Conservation (phyloP, 495 filamentous ascomycete genomes). For the Annulohypoxylon maeteangense region DNA sequence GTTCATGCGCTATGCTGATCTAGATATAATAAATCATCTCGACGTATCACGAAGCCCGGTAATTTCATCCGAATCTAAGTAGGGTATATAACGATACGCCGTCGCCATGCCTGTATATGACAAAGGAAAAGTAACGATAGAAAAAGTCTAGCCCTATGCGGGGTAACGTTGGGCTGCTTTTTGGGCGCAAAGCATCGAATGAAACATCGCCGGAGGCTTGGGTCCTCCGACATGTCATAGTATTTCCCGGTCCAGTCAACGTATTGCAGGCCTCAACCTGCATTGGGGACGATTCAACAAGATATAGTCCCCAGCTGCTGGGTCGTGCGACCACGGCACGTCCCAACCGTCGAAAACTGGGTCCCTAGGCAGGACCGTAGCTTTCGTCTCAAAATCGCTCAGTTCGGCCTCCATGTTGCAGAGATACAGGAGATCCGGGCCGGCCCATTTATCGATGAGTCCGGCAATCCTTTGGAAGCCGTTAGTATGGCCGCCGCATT, state of each 20-base stretch:
- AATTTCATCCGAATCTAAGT: slow-evolving; percentile 35
- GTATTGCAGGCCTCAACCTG: slow-evolving; percentile 36
- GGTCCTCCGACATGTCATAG: slow-evolving; percentile 30
- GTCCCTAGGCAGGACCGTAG: slow-evolving; percentile 21
- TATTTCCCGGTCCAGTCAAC: slow-evolving; percentile 35
- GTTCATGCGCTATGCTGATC: slow-evolving; percentile 41
- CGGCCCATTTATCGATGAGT: slow-evolving; percentile 65
- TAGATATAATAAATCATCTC: slow-evolving; percentile 24
- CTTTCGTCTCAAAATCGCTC: slow-evolving; percentile 52
- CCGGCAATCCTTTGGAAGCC: slow-evolving; percentile 62
- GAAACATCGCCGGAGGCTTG: slow-evolving; percentile 15
- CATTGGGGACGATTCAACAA: slow-evolving; percentile 36
- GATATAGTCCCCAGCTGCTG: slow-evolving; percentile 29
- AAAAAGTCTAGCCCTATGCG: slow-evolving; percentile 37
- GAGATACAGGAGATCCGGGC: slow-evolving; percentile 58
- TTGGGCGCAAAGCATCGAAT: slow-evolving; percentile 25
- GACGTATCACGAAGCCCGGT: slow-evolving; percentile 33
- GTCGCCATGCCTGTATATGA: slow-evolving; percentile 43
- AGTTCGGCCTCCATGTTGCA: slow-evolving; percentile 65
- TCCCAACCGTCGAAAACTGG: slow-evolving; percentile 28
- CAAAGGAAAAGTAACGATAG: slow-evolving; percentile 32
- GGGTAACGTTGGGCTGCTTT: slow-evolving; percentile 41
- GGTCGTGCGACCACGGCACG: slow-evolving; percentile 32
- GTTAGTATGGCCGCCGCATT: slow-evolving; percentile 62
- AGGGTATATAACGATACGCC: slow-evolving; percentile 44